Base-by-base conservation (phyloP, 352 stramenopile genomes). In the Halophytophthora polymorphica region DNA sequence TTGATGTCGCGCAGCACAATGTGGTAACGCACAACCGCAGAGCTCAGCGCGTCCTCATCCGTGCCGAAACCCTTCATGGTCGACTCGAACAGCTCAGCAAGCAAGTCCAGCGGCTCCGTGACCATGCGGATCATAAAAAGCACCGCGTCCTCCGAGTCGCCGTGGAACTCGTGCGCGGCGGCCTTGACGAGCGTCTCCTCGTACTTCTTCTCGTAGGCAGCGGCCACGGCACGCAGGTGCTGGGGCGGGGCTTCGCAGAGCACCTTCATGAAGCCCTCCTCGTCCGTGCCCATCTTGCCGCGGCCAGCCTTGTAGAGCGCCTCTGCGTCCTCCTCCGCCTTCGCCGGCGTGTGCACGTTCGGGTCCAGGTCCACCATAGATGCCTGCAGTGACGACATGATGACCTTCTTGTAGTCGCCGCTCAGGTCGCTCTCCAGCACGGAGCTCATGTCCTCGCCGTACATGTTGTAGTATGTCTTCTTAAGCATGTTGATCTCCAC, bases 401-500 rank as follows among this genome's bases (percentile, higher is more conserved):
- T 77, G 10, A 88, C 66, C 66, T 80, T 88, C 63, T 84, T 69
- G 59, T 86, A 83, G 60, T 93, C 82, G 22, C 82, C 82, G 43
- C 64, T 44, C n/a, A 93, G 60, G 41, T 93, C 82, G 47, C 64
- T 66, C 56, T 87, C 68, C 29, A 90, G 49, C 43, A 68, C 66
- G 17, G 77, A 69, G 15, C 64, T 67, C 39, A 93, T 59, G 44
- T 93, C 82, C 40, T 86, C 64, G 45, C 69, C 66, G 68, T 84
- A 77, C 18, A 69, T 6, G 19, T 86, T 69, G 59, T 78, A 88
- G 65, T 77, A 93, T 0, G 79, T 83, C 67, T 90, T 88, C 75
- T 93, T 93, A 23, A 93, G 73, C 49, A 93, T 88, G 61, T 73
- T 69, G 48, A 93, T 77, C 59, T 93, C 82, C 12, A 55, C 56